phyloP scores from a whole-genome alignment of 2,329 filamentous ascomycete species.

The Biscogniauxia mediterranea region DNA sequence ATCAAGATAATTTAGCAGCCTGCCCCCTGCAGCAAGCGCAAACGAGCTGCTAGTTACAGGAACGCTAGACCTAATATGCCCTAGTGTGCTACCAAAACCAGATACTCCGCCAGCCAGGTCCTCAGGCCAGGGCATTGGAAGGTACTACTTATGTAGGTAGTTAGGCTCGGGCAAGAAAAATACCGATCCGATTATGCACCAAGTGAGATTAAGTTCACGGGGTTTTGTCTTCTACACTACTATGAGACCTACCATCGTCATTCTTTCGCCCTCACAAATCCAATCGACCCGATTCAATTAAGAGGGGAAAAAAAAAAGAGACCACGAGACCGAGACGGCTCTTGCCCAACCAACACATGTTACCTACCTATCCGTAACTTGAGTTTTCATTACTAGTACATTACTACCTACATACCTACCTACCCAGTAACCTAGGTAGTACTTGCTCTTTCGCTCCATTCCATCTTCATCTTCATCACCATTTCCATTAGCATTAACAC shows the following conservation, averaged over 20 bases:
- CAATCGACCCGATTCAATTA: background rate
- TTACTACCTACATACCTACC: too few relatives aligned
- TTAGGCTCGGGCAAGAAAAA: background rate
- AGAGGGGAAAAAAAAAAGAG: background rate
- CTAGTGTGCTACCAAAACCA: background rate
- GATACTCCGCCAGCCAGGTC: too few relatives aligned
- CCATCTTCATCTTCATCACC: too few relatives aligned
- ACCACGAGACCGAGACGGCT: too few relatives aligned
- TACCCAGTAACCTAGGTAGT: too few relatives aligned
- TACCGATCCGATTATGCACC: background rate
- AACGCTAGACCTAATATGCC: background rate
- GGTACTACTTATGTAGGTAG: too few relatives aligned
- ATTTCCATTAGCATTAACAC: too few relatives aligned
- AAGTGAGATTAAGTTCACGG: too few relatives aligned
- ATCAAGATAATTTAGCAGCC: background rate
- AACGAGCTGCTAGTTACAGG: background rate
- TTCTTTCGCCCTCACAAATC: background rate
- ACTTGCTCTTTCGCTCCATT: background rate
- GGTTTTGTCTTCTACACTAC: too few relatives aligned
- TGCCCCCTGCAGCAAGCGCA: background rate
- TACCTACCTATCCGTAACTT: too few relatives aligned
- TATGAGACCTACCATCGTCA: background rate
- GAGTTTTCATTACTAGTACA: too few relatives aligned
- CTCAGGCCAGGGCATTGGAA: too few relatives aligned
- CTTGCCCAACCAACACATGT: background rate